Evolutionary conservation across 441 rosid species (phyloP), one percentile per base, ranked within the genome.

Genomic region (Codiaeum variegatum): DNA sequence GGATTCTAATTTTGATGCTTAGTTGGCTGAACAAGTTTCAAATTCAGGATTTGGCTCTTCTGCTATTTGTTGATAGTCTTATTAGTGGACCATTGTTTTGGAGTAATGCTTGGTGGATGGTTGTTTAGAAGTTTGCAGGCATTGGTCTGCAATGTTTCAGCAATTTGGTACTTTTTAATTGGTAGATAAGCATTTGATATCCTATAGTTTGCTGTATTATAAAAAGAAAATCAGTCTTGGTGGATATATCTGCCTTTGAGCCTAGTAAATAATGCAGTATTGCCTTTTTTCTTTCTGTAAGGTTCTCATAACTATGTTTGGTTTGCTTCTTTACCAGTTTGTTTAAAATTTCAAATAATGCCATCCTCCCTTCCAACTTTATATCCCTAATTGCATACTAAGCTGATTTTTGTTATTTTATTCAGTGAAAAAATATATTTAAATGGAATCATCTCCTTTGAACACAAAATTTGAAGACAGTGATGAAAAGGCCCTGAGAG

Each of bases 381-480:
- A 47, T 21, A 60, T 47, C 47, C 34, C 74, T 13, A 38, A 26
- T 38, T 71, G n/a, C 72, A 13, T 49, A 24, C 32, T 64, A 23
- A 71, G 49, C 2, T 2, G n/a, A 29, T 42, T 70, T 36, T 23
- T 12, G 40, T 4, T 1, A 23, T 44, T 58, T 52, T 52, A n/a
- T 44, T 34, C 31, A 42, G 38, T 62, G 60, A 31, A 34, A 49
- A 73, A 65, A 71, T 55, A 15, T 23, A 70, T 70, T 26, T 62
- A 65, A 62, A 88, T 85, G 94, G 94, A 85, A 72, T 78, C 82
- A 32, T 59, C 86, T 68, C 13, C 70, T 64, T 52, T 66, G 23
- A 80, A 40, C 54, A 63, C 58, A 32, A 62, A 70, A 66, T 74
- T 23, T 24, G 65, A 72, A 38, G 84, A 58, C 34, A 83, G 40